These are phyloP conservation scores for Bipolaris gigantea DNA, from an alignment of 2,329 filamentous ascomycete genomes.

Conservation along the genomic window DNA sequence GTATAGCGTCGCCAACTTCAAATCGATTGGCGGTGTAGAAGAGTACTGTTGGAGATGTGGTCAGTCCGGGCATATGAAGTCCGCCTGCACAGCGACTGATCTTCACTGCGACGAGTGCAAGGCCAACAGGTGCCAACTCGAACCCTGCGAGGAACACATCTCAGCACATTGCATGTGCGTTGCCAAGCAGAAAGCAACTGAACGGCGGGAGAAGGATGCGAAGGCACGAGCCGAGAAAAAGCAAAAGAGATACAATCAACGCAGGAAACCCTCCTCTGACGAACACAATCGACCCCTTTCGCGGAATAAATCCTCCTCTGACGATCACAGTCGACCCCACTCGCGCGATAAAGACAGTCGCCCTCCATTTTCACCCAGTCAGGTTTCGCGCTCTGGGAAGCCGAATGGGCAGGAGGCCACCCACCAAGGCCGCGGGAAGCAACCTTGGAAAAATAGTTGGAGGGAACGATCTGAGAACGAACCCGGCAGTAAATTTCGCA, in stretches of 20 bases:
- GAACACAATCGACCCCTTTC: too few species aligned
- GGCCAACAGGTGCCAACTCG: neutral
- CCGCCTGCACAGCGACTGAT: slow-evolving; percentile 1
- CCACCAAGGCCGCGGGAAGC: neutral
- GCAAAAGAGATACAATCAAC: neutral
- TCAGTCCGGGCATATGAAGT: slow-evolving; percentile 4
- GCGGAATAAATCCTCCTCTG: neutral
- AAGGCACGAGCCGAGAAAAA: neutral
- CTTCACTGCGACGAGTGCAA: slow-evolving; percentile 13
- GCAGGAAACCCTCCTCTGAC: neutral
- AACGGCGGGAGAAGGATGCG: slow-evolving; percentile 2
- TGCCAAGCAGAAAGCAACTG: neutral
- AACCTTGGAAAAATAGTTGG: neutral
- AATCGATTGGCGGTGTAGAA: slow-evolving; percentile 7
- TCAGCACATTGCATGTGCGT: slow-evolving; percentile 8
- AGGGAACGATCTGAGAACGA: neutral
- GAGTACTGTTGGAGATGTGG: slow-evolving; percentile 19
- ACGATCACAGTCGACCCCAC: too few species aligned
- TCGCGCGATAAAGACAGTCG: neutral
- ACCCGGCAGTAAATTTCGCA: neutral
- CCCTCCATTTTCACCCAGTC: neutral
- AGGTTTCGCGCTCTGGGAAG: neutral
- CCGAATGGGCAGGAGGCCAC: neutral
- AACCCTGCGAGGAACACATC: slow-evolving; percentile 7
- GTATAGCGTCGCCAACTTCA: slow-evolving; percentile 9